Percentiles rank a stretch among this genome's conserved stretches.
These are phyloP conservation scores for Mycena albidolilacea DNA, from an alignment of 768 basidiomycete species.

Conservation along the genomic window DNA sequence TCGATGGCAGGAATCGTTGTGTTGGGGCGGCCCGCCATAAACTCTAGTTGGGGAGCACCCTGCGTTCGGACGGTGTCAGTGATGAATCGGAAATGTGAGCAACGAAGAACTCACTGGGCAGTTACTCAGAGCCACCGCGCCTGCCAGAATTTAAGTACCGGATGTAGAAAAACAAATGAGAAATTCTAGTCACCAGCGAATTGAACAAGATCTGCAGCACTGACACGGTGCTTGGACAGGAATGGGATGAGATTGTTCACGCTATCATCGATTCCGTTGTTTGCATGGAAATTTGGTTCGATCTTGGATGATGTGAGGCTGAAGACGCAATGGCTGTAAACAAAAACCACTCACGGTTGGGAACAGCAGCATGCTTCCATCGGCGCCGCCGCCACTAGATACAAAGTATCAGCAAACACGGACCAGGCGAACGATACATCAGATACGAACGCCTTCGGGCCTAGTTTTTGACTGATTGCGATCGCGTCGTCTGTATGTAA, in stretches of 20 bases:
- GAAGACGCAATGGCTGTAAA: not conserved
- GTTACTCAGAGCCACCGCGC: constrained; percentile 49
- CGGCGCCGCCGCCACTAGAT: constrained; percentile 48
- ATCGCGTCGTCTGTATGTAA: constrained; percentile 43
- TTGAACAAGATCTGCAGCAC: constrained; percentile 38
- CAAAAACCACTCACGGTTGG: constrained; percentile 1
- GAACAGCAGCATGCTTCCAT: constrained; percentile 49
- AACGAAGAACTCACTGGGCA: constrained; percentile 46
- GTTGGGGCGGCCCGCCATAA: constrained; percentile 48
- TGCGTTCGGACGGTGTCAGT: not conserved
- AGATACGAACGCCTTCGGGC: not conserved
- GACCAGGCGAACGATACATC: not conserved
- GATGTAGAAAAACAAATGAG: not conserved
- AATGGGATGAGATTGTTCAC: constrained; percentile 37
- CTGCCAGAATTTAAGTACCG: constrained; percentile 34
- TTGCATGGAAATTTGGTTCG: not conserved
- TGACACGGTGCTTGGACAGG: constrained; percentile 33
- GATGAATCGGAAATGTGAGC: too few species aligned
- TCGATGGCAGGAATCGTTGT: constrained; percentile 40
- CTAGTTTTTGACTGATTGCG: constrained; percentile 24
- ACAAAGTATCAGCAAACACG: too few species aligned
- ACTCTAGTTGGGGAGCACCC: constrained; percentile 50
- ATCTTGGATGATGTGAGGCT: constrained; percentile 8
- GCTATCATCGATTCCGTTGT: constrained; percentile 34
- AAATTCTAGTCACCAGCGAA: constrained; percentile 18